These are phyloP conservation scores for Phytophthora quininea DNA, from an alignment of 352 stramenopile genomes.

Conservation along the genomic window DNA sequence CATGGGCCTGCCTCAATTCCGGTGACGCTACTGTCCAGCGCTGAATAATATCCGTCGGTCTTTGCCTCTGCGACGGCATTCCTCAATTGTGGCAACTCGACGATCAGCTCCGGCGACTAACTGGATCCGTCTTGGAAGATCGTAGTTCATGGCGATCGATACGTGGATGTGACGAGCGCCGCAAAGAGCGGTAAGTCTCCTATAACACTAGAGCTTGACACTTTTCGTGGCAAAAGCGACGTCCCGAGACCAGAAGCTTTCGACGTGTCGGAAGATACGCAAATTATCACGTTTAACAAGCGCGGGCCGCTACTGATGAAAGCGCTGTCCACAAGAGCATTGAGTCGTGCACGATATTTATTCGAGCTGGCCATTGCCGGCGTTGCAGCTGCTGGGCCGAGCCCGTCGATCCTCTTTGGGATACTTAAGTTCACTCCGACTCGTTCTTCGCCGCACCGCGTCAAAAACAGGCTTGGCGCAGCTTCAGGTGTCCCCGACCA, in stretches of 20 bases:
- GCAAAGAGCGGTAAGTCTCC: not conserved
- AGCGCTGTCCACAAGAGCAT: not conserved
- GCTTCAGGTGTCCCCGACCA: no score
- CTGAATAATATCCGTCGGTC: no score
- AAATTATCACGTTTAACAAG: conserved; percentile 6
- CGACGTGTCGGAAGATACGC: not conserved
- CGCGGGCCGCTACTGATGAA: not conserved
- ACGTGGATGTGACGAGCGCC: no score
- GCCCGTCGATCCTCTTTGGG: not conserved
- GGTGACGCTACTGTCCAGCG: no score
- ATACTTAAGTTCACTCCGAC: not conserved
- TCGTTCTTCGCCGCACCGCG: not conserved
- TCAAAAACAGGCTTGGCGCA: conserved; percentile 1
- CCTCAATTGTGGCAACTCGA: not conserved
- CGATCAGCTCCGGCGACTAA: conserved; percentile 3
- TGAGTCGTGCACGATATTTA: conserved; percentile 1
- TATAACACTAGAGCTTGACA: not conserved
- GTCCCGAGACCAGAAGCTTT: not conserved
- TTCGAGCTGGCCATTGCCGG: conserved; percentile 7
- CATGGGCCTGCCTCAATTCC: no score
- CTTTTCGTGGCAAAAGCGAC: conserved; percentile 1
- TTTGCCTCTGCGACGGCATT: not conserved
- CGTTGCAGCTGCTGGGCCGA: not conserved
- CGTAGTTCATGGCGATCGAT: not conserved
- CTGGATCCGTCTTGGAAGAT: conserved; percentile 7